Evolutionary conservation across 352 stramenopile genomes (phyloP), one percentile per base, ranked within the genome.

Genomic region (Pythium biforme): DNA sequence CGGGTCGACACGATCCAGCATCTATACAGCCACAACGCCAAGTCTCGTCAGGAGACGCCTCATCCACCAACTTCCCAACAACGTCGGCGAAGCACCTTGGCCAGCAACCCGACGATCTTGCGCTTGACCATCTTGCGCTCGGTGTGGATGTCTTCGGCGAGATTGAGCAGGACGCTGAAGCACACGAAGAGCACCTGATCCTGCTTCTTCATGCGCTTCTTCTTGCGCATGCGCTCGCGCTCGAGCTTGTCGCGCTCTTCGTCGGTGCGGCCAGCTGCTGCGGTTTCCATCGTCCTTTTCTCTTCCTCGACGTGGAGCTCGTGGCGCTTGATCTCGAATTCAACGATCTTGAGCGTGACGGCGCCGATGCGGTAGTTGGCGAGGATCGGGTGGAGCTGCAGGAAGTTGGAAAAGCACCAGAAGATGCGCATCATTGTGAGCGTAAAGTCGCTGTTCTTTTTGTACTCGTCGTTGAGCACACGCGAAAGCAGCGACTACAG

Each of bases 41-140:
- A n/a, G n/a, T n/a, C n/a, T n/a, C n/a, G n/a, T n/a, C n/a, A n/a
- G n/a, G n/a, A n/a, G n/a, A n/a, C n/a, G n/a, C n/a, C n/a, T n/a
- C n/a, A n/a, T n/a, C n/a, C n/a, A n/a, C n/a, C n/a, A n/a, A n/a
- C n/a, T n/a, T n/a, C n/a, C n/a, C n/a, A n/a, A n/a, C n/a, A n/a
- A n/a, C n/a, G n/a, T n/a, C n/a, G n/a, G n/a, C n/a, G n/a, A n/a
- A n/a, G n/a, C n/a, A 86, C 83, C 79, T 93, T 92, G n/a, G 82
- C 74, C 7, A 95, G 66, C 46, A 91, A 86, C 25, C 77, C n/a
- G 22, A 92, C 80, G 65, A 90, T 90, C 73, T 94, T 95, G 55
- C 90, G 93, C 68, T 97, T 98, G 34, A 97, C 89, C 93, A 98
- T 98, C 70, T 98, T 99, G 23, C 83, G 74, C 66, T 98, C 94